Conservation (phyloP, 2,329 filamentous ascomycete genomes). For the Paraphaeosphaeria minitans region DNA sequence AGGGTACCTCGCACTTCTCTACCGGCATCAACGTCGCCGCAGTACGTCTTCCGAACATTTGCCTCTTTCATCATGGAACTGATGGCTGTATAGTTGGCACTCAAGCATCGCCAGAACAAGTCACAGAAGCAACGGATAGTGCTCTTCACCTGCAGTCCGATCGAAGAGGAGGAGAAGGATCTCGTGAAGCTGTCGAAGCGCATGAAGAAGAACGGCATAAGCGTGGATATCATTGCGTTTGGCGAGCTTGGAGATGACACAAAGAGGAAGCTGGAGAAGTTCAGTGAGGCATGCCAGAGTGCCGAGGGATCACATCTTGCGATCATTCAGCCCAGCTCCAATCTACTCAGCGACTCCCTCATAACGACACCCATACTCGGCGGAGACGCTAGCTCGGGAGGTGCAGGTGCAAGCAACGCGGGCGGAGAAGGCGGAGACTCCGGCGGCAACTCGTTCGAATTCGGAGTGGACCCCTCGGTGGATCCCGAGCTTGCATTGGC, state of each 20-base stretch:
- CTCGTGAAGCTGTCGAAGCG: constrained; percentile 90
- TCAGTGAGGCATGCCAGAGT: constrained; percentile 91
- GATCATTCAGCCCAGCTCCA: constrained; percentile 86
- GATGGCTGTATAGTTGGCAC: constrained; percentile 69
- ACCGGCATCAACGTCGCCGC: constrained; percentile 94
- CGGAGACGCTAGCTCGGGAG: constrained; percentile 71
- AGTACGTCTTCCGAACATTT: constrained; percentile 76
- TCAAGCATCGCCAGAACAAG: constrained; percentile 98
- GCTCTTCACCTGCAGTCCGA: constrained; percentile 92
- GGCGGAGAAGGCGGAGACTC: constrained; percentile 59
- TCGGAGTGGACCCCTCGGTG: constrained; percentile 86
- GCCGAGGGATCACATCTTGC: constrained; percentile 88
- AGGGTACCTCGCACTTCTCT: constrained; percentile 83
- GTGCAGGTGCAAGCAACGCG: constrained; percentile 58
- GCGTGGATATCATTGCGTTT: constrained; percentile 93
- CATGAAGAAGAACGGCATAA: constrained; percentile 98
- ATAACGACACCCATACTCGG: constrained; percentile 87
- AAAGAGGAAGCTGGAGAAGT: constrained; percentile 86
- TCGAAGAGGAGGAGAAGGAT: constrained; percentile 86
- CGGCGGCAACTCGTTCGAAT: constrained; percentile 73
- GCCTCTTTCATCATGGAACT: constrained; percentile 70
- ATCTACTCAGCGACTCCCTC: constrained; percentile 90
- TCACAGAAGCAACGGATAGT: constrained; percentile 95
- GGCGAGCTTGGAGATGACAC: constrained; percentile 91
- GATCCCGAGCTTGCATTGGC: constrained; percentile 95